A percentile compares a stretch with the other conserved stretches of the same genome.
Evolutionary conservation across 2,329 filamentous ascomycete species (phyloP).

Genomic region (Dactylellina parvicollis): DNA sequence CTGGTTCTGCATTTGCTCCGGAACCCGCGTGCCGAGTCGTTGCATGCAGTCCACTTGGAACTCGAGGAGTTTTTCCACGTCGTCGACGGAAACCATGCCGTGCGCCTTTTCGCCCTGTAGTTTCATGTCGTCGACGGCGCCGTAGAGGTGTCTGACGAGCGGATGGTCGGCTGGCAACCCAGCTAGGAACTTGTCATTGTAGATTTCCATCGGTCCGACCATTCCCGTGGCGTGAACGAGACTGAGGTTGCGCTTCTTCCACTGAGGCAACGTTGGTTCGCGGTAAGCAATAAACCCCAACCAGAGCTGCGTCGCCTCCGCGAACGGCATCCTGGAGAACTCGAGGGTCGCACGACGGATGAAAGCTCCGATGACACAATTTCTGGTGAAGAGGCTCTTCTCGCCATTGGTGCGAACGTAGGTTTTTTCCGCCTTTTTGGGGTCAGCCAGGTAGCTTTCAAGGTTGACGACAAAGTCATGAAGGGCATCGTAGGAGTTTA

Average conservation of each 20-base stretch:
- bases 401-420: constrained; percentile 61
- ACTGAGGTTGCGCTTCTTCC: constrained; percentile 66
- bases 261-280: constrained; percentile 74
- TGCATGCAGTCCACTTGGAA: constrained; percentile 91
- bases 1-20: constrained; percentile 75
- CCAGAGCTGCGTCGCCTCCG: constrained; percentile 82
- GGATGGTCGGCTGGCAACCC: constrained; percentile 55
- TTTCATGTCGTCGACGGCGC: constrained; percentile 61
- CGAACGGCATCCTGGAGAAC: constrained; percentile 81
- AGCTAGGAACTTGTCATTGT: constrained; percentile 46
- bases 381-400: constrained; percentile 60
- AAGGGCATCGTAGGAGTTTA: constrained; percentile 83
- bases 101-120: constrained; percentile 60
- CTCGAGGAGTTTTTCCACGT: constrained; percentile 81
- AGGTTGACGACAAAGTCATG: constrained; percentile 73
- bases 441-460: constrained; percentile 71
- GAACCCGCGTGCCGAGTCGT: constrained; percentile 80
- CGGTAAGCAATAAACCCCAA: constrained; percentile 82
- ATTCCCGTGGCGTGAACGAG: constrained; percentile 23
- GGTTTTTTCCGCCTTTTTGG: constrained; percentile 67
- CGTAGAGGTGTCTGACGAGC: constrained; percentile 66
- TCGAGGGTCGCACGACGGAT: constrained; percentile 80
- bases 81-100: constrained; percentile 74
- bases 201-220: constrained; percentile 10
- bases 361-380: constrained; percentile 83